Conservation (phyloP, 495 filamentous ascomycete species). For the Tricharina praecox region DNA sequence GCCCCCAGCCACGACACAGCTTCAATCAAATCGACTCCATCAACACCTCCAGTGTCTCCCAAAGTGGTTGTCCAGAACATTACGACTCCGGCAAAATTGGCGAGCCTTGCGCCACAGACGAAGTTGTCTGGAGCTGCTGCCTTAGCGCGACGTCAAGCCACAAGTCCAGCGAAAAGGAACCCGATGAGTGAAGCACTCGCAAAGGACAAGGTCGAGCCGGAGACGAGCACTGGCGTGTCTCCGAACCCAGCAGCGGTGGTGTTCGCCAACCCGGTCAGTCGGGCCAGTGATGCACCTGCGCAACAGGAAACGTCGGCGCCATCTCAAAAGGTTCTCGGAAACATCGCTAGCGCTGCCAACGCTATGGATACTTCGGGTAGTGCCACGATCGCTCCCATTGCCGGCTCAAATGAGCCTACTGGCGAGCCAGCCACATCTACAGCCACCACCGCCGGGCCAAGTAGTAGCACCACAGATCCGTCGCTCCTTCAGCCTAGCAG, state of each 20-base stretch:
- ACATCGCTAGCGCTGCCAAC: conserved; percentile 23
- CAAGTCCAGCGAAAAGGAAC: conserved; percentile 11
- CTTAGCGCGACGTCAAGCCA: conserved; percentile 11
- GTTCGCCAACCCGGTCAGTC: background rate
- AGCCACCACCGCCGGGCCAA: conserved; percentile 13
- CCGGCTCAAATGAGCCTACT: conserved; percentile 3
- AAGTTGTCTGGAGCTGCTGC: conserved; percentile 20
- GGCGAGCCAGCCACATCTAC: conserved; percentile 9
- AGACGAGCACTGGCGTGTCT: too few relatives aligned
- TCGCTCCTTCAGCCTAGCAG: conserved; percentile 11
- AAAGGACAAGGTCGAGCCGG: conserved; percentile 3
- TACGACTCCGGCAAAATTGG: conserved; percentile 14
- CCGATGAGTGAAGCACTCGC: conserved; percentile 5
- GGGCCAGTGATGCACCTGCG: conserved; percentile 1
- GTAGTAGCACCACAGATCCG: conserved; percentile 16
- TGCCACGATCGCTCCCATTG: conserved; percentile 8
- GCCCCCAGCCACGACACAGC: background rate
- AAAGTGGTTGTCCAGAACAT: conserved; percentile 16
- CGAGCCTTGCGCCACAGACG: conserved; percentile 16
- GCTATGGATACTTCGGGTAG: conserved; percentile 21
- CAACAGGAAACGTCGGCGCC: background rate
- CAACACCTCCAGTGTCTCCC: conserved; percentile 13
- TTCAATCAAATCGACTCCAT: background rate
- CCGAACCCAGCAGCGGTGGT: conserved; percentile 15
- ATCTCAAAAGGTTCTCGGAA: conserved; percentile 5